Base-by-base conservation (phyloP, 176 grass and related monocot genomes). In the Calamus simplicifolius region DNA sequence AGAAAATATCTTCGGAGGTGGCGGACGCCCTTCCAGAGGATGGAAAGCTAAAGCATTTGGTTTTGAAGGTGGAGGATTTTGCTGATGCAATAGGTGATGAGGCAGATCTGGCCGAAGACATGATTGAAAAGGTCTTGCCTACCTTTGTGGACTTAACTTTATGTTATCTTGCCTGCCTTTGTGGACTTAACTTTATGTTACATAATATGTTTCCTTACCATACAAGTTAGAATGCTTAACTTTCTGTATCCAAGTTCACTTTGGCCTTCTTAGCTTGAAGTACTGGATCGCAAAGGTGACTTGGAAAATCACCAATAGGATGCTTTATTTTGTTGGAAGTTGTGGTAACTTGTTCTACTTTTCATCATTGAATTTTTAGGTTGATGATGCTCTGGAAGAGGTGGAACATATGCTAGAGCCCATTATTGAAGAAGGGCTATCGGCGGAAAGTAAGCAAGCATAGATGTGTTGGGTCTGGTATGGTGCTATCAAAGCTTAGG, bases 331-430 rank as follows among this genome's bases (percentile, higher is more conserved):
- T 35, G 6, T 35, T 35, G 31, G 31, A 35, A 35, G 31, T 1
- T 35, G 31, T 35, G 8, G 31, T 10, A 35, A 35, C 1, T 50
- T 59, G 27, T 21, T 29, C 49, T 59, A 18, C 5, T 35, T 61
- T 0, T 55, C n/a, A 2, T 48, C 59, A 28, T 6, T 35, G 12
- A 25, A 6, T 14, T 5, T n/a, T n/a, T 48, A 79, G 76, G 69
- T 79, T 52, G 76, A 79, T 61, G 25, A 55, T 13, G 0, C 61
- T 10, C 48, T 72, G 23, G 69, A 79, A 13, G 50, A 71, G 54
- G 19, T 72, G 19, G 76, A 79, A n/a, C 43, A 14, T 5, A 50
- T 73, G 19, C 25, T 67, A 16, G 61, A 79, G 7, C 68, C 69
- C 0, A 27, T 61, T 28, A 31, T 79, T 67, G 76, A 79, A 72